Base-by-base conservation (phyloP, 305 asterid species). In the Fraxinus greggii region DNA sequence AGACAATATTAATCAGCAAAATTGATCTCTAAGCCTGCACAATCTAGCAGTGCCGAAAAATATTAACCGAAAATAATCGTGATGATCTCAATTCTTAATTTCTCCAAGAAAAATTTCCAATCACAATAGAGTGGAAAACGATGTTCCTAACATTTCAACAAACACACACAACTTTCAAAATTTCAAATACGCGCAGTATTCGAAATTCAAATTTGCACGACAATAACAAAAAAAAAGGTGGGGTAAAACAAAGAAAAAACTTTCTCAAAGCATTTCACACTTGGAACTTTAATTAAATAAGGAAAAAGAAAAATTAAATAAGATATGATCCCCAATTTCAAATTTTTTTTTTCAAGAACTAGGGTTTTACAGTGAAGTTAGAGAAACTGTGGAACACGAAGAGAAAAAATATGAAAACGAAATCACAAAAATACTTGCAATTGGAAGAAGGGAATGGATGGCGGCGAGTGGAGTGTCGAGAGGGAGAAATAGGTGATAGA, bases 51-150 rank as follows among this genome's bases (percentile, higher is more conserved):
- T 69, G 83, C 79, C 81, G 5, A 63, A 61, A 78, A 77, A 83
- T n/a, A 76, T 28, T 31, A 83, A 80, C 35, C 32, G 82, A 51
- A 35, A 77, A 72, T 23, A 33, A 81, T 59, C 86, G 63, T 75
- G 76, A 24, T n/a, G 79, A 83, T 33, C 45, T 15, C 74, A 67
- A 83, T 21, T 15, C 54, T 72, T 80, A 12, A 17, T 63, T 78
- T 75, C 81, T 59, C 26, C 33, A 26, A 28, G 26, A 78, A 83
- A 19, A 19, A 36, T 54, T 26, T 17, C 7, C 10, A 31, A 24
- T 17, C 24, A 7, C 21, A 69, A 42, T 32, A 48, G 9, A 69
- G 21, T 36, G 59, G 3, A 26, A 31, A 72, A 84, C 40, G 8
- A 31, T n/a, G 74, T 79, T 15, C 79, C 42, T 13, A 54, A 63